These are phyloP conservation scores for Magnusiomyces tetraspermus DNA, from an alignment of 1,139 yeast genomes.

Conservation along the genomic window DNA sequence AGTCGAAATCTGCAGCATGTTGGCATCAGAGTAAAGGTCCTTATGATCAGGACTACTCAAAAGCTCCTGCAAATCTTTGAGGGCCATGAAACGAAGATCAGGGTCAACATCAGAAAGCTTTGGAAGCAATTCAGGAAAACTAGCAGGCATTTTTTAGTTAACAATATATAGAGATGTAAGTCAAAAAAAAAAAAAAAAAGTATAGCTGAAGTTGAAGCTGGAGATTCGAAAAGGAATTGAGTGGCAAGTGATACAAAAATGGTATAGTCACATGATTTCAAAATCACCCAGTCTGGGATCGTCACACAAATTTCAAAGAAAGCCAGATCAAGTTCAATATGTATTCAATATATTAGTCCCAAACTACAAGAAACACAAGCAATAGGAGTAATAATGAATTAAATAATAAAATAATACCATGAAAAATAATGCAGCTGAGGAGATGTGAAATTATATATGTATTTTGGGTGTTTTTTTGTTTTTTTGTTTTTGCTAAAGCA, in stretches of 20 bases:
- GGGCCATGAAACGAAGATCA: slow-evolving; percentile 79
- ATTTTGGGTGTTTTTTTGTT: too few relatives aligned
- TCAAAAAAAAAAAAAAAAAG: not conserved
- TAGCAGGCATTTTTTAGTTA: not conserved
- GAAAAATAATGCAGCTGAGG: too few relatives aligned
- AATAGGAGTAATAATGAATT: not conserved
- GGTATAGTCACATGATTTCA: too few relatives aligned
- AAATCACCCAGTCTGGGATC: too few relatives aligned
- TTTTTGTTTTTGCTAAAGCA: not conserved
- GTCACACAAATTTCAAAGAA: too few relatives aligned
- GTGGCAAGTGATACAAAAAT: too few relatives aligned
- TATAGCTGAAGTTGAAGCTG: not conserved
- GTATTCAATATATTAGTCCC: too few relatives aligned
- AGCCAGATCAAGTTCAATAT: too few relatives aligned
- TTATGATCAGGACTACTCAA: slow-evolving; percentile 27
- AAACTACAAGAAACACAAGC: too few relatives aligned
- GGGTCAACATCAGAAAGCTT: slow-evolving; percentile 46
- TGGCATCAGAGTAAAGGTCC: slow-evolving; percentile 21
- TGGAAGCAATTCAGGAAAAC: slow-evolving; percentile 16
- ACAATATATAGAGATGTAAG: not conserved
- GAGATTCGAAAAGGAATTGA: too few relatives aligned
- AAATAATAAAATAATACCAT: too few relatives aligned
- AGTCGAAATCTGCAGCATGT: slow-evolving; percentile 38
- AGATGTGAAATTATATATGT: too few relatives aligned
- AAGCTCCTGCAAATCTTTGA: slow-evolving; percentile 58